These are phyloP conservation scores for Phoma sp. DNA, from an alignment of 2,329 filamentous ascomycete genomes.

Conservation along the genomic window DNA sequence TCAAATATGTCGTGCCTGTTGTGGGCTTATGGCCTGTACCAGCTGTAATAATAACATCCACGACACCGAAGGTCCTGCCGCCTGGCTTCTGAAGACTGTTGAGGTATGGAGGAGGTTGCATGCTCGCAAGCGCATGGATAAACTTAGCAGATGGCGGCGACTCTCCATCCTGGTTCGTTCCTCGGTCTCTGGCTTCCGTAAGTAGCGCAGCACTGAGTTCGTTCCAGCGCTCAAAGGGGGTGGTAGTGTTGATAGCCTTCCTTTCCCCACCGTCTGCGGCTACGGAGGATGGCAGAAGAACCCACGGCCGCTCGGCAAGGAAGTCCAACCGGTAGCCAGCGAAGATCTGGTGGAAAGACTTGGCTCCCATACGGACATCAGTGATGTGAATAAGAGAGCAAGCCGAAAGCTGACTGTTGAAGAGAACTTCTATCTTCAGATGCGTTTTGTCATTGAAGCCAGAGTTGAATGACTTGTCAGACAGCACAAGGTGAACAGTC, in stretches of 20 bases:
- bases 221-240: conserved; percentile 42
- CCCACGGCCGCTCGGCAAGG: conserved; percentile 54
- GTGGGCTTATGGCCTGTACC: conserved; percentile 38
- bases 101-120: conserved; percentile 47
- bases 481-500: conserved; percentile 39
- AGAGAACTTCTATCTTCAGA: conserved; percentile 56
- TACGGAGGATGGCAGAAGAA: conserved; percentile 42
- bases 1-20: conserved; percentile 27
- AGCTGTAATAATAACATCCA: conserved; percentile 48
- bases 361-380: conserved; percentile 25
- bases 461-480: conserved; percentile 37
- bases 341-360: conserved; percentile 40
- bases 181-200: conserved; percentile 44
- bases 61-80: conserved; percentile 42
- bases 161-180: conserved; percentile 40
- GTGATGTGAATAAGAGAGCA: conserved; percentile 35
- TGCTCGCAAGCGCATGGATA: conserved; percentile 45
- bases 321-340: conserved; percentile 48
- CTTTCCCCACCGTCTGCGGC: conserved; percentile 29
- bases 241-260: conserved; percentile 10
- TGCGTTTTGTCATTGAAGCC: conserved; percentile 37
- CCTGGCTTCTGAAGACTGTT: conserved; percentile 37
- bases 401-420: conserved; percentile 53
- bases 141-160: conserved; percentile 47
- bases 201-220: conserved; percentile 38